Conservation (phyloP, 2,329 filamentous ascomycete genomes). For the Epichloe sibirici region DNA sequence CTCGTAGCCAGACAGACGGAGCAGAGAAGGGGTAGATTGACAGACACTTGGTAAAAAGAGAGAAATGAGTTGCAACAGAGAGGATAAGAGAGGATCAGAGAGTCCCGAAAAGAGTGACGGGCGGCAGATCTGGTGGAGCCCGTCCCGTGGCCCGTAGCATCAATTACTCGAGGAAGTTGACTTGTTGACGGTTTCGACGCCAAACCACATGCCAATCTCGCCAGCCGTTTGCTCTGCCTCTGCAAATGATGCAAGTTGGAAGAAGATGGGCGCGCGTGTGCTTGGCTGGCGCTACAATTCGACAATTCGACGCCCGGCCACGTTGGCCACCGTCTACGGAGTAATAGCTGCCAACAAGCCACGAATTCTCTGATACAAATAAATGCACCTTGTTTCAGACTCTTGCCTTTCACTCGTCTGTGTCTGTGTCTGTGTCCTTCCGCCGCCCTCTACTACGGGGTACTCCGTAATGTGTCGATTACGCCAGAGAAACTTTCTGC, state of each 20-base stretch:
- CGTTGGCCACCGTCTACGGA: not conserved
- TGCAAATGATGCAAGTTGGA: too few relatives aligned
- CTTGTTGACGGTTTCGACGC: not conserved
- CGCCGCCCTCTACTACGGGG: too few relatives aligned
- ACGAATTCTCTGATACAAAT: not conserved
- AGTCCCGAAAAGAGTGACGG: not conserved
- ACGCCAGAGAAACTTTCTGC: too few relatives aligned
- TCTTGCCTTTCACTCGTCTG: not conserved
- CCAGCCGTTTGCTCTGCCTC: not conserved
- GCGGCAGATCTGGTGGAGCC: conserved; percentile 4
- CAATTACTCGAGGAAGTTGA: conserved; percentile 1
- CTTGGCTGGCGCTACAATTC: too few relatives aligned
- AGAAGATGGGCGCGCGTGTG: too few relatives aligned
- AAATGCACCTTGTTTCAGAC: not conserved
- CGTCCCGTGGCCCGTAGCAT: conserved; percentile 1
- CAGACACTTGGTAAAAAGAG: not conserved
- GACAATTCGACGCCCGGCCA: not conserved
- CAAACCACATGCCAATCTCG: conserved; percentile 4
- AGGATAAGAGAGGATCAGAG: not conserved
- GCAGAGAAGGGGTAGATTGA: not conserved
- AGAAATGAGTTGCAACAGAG: not conserved
- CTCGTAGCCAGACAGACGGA: not conserved
- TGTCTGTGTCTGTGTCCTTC: too few relatives aligned
- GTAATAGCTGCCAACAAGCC: not conserved
- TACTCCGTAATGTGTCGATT: too few relatives aligned